Evolutionary conservation across 768 basidiomycete genomes (phyloP), one percentile per base, ranked within the genome.

Genomic region (Pisolithus orientalis): DNA sequence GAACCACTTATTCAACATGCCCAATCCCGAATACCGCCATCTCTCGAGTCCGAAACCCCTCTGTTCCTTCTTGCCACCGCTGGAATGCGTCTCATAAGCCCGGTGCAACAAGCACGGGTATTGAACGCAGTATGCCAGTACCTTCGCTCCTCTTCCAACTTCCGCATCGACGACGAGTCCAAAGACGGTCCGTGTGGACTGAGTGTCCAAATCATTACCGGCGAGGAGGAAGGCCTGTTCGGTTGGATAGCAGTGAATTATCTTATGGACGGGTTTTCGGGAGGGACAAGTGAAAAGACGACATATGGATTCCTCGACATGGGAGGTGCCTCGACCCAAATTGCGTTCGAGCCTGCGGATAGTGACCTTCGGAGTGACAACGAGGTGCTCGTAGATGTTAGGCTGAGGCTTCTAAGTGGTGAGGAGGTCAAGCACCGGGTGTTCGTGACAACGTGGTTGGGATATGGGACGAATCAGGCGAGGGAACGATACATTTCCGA

Each of bases 221-320:
- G 96, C 53, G 94, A 98, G 69, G 96, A 99, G 69, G 96, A 99
- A 64, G 96, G 96, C 0, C 73, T 98, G 40, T 98, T 94, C 69
- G 96, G 96, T 0, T 99, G 96, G 96, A 93, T 99, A 52, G 94
- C 94, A 0, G 93, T 98, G 61, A 99, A 98, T 70, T 98, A 99
- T 67, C 84, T 98, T 46, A 94, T 97, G 91, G 90, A 98, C 62
- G 95, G 94, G 1, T 99, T 99, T 63, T 75, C 74, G 1, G 76
- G 77, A 9, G 67, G 69, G 0, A 72, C 67, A 49, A 37, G 32
- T 21, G 46, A 37, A 13, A 47, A 37, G 46, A 47, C 46, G 34
- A 97, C 95, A 4, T 98, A 92, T 62, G 96, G 96, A 5, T 99
- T 99, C 68, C 75, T 99, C 58, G 96, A 99, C 66, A 99, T 98